Evolutionary conservation across 495 filamentous ascomycete species (phyloP), one percentile per base, ranked within the genome.

Genomic region (Aspergillus taichungensis): DNA sequence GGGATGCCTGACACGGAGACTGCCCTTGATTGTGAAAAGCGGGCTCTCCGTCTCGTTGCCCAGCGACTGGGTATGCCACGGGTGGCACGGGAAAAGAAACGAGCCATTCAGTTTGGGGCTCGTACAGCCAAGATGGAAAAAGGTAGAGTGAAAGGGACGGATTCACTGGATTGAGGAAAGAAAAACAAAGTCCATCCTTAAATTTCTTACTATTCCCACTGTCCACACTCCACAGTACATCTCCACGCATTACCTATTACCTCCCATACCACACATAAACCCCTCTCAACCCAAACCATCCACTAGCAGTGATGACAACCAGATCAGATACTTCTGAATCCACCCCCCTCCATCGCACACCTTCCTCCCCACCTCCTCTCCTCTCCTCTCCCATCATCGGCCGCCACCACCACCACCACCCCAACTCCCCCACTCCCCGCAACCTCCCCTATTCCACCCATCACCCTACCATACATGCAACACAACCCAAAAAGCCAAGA

Each of bases 101-200:
- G 92, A 51, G 92, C 92, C 10, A 87, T 91, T 40, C 88, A 94
- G 61, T 94, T 94, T 57, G 88, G 88, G 28, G 77, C 87, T 6
- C 72, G 87, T 47, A 92, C 85, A 8, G 88, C 88, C 8, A 94
- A 88, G 62, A 91, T 94, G 80, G 83, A 88, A 57, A 70, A 57
- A 41, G 83, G 88, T 9, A 78, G 68, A 48, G 79, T 71, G 10
- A 88, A 84, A 56, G 88, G 88, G 1, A 91, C 86, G 7, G 67
- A 75, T 50, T 54, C 59, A 6, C 43, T 77, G 45, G 61, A 43
- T 38, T 72, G 54, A 70, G 38, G 41, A 41, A 43, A 34, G 12
- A 7, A 12, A 30, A 5, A 30, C 3, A 10, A 36, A 30, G 43
- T 35, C 44, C 9, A 41, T 43, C 27, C 11, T 34, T 43, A 29